phyloP scores from a whole-genome alignment of 768 basidiomycete species.

The Trametopsis cervina region DNA sequence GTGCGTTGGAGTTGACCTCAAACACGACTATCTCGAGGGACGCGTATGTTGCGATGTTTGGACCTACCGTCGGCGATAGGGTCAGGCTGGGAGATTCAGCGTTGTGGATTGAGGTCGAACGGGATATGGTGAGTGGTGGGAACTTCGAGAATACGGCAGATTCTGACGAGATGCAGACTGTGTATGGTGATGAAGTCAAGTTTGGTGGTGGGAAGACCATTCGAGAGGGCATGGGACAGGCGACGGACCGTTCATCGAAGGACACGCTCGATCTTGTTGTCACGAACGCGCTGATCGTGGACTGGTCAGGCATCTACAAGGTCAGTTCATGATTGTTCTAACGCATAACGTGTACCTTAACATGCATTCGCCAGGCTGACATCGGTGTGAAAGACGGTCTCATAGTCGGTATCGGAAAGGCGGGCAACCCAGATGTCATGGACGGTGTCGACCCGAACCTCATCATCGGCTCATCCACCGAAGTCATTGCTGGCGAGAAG shows the following conservation, averaged over 20 bases:
- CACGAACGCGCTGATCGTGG: slow-evolving; percentile 90
- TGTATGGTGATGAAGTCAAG: slow-evolving; percentile 95
- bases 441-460: slow-evolving; percentile 64
- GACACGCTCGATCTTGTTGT: slow-evolving; percentile 88
- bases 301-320: slow-evolving; percentile 96
- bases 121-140: slow-evolving; percentile 59
- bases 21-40: slow-evolving; percentile 60
- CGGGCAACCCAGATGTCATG: slow-evolving; percentile 95
- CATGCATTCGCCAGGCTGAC: slow-evolving; percentile 69
- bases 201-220: slow-evolving; percentile 97
- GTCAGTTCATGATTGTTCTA: slow-evolving; percentile 27
- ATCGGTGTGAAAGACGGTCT: slow-evolving; percentile 82
- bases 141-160: not conserved
- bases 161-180: no score
- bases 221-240: slow-evolving; percentile 96
- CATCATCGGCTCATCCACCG: slow-evolving; percentile 85
- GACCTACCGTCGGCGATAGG: slow-evolving; percentile 88
- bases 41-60: slow-evolving; percentile 89
- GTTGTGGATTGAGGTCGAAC: slow-evolving; percentile 90
- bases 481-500: slow-evolving; percentile 94
- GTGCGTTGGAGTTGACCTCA: slow-evolving; percentile 39
- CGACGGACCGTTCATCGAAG: slow-evolving; percentile 56
- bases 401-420: slow-evolving; percentile 91
- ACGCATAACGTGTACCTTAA: no score
- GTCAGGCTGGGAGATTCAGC: slow-evolving; percentile 84